Evolutionary conservation across 345 rosid genomes (phyloP).

Genomic region (Euphorbia lathyris): DNA sequence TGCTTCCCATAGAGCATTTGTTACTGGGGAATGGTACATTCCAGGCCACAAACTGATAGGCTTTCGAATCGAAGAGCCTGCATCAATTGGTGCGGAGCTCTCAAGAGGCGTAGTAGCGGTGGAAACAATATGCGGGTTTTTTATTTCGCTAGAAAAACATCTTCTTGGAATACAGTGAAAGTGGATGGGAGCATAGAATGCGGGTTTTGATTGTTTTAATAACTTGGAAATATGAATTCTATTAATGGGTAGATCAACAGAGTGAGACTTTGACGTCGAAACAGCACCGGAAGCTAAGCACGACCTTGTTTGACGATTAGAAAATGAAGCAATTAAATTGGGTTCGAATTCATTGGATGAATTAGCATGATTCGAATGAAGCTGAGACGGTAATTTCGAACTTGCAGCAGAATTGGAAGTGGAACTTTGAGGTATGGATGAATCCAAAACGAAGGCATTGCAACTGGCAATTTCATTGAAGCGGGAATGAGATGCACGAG

Average conservation of each 20-base stretch:
- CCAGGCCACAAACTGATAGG: conserved; percentile 95
- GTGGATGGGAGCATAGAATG: background rate
- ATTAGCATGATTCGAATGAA: background rate
- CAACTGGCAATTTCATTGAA: background rate
- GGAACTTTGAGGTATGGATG: background rate
- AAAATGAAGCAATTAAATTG: background rate
- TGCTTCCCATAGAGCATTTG: conserved; percentile 92
- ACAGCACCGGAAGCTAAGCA: conserved; percentile 4
- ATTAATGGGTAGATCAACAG: background rate
- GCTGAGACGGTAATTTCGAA: background rate
- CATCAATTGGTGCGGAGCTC: conserved; percentile 53
- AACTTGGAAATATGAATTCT: conserved; percentile 14
- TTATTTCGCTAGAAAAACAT: conserved; percentile 24
- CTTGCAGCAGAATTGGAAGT: background rate
- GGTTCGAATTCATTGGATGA: conserved; percentile 4
- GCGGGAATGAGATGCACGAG: background rate
- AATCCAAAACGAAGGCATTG: background rate
- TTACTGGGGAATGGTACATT: conserved; percentile 90
- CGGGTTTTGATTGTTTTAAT: conserved; percentile 9
- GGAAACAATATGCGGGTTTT: conserved; percentile 20
- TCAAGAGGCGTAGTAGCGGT: conserved; percentile 15
- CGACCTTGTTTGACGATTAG: background rate
- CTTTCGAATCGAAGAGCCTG: conserved; percentile 74
- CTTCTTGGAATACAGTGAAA: conserved; percentile 17
- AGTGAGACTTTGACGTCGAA: background rate